Base-by-base conservation (phyloP, 179 eudicot species). In the Gypsophila paniculata region DNA sequence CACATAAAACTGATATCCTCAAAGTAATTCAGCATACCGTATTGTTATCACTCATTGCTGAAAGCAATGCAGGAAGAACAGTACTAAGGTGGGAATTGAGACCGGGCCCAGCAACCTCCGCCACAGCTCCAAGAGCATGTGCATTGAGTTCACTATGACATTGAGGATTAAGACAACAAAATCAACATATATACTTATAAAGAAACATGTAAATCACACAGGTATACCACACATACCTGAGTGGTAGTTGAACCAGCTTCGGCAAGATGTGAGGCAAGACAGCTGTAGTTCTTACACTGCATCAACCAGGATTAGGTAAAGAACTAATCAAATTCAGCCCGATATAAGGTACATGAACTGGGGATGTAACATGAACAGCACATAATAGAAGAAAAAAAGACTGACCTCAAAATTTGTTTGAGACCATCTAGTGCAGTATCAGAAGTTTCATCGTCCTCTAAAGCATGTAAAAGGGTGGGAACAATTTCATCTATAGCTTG, bases 401-500 rank as follows among this genome's bases (percentile, higher is more conserved):
- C 69, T 63, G 61, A 90, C 99, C 96, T 94, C 70, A 94, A 83
- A 68, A 94, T 94, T 85, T 94, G 99, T 82, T 94, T 94, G 51
- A 94, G 89, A 75, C 97, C 99, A 94, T 91, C 99, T 70, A 94
- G 86, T 22, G 96, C 99, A 73, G 96, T 91, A 57, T 91, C 99
- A 66, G 97, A 91, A 61, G 91, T 87, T 73, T 81, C 81, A 76
- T 94, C 97, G 75, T 94, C 91, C 79, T 94, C 99, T 80, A 94
- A 82, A 78, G 99, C 99, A 80, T 94, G 96, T 68, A 94, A 81
- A 77, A 94, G 92, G 26, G 97, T 94, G n/a, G 99, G 99, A 74
- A 94, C 96, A 79, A 94, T 91, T 82, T 94, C 99, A 83, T 94
- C 99, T 77, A 94, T 90, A 70, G 99, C 99, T 89, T 91, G 99